Base-by-base conservation (phyloP, 2,329 filamentous ascomycete genomes). In the Scorias spongiosa region DNA sequence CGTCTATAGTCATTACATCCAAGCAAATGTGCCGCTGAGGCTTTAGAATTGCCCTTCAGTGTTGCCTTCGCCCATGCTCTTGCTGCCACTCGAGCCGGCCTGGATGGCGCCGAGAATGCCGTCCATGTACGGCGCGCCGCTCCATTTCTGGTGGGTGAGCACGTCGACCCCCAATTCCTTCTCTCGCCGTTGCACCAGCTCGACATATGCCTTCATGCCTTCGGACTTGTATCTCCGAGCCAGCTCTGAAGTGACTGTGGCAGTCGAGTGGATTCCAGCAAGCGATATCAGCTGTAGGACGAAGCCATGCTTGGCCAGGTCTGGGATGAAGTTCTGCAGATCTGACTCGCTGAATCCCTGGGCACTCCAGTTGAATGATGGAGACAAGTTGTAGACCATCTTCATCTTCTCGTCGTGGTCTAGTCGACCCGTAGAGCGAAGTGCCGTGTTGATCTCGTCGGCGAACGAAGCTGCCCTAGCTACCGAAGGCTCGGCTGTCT, bases 291-390 rank as follows among this genome's bases (percentile, higher is more conserved):
- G 65, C 62, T 81, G 77, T 44, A 81, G 64, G 18, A 78, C 70
- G 51, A 80, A 81, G 47, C 89, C 89, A 55, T 95, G 83, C 60
- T 80, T 78, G 8, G 88, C 91, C 51, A 98, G 78, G 62, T 96
- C 89, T 89, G 89, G 96, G 55, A 98, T 84, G 63, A 98, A 98
- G 5, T 77, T 86, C 66, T 83, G 86, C 44, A 98, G 73, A 5
- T 81, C 81, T 48, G 78, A 79, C 50, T 87, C 78, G 2, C 76
- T 81, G 66, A 96, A 98, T 28, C 89, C 91, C 60, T 96, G 88
- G 10, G 79, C 79, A 78, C 93, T 91, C 91, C 91, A 98, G 71
- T 98, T 96, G 74, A 98, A 98, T 8, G 85, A 93, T 1, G 91
- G 91, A 4, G 81, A 88, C 1, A 98, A 75, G 67, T 98, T 98